phyloP scores from a whole-genome alignment of 108 stramenopile genomes.

The Pseudonitzschia delicatissima region DNA sequence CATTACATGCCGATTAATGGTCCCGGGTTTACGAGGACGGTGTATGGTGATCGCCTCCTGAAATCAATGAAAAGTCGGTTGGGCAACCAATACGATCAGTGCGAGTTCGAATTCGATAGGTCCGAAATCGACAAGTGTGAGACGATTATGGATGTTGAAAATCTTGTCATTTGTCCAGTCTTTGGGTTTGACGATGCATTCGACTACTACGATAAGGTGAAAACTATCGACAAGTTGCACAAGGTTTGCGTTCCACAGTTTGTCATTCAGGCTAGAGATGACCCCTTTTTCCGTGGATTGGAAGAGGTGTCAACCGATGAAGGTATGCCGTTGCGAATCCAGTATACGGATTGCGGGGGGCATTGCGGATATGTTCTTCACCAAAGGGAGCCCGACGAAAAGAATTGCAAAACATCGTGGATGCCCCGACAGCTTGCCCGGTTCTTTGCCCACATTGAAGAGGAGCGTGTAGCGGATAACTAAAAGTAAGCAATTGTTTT shows the following conservation, averaged over 20 bases:
- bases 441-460: slow-evolving; percentile 52
- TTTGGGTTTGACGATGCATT: slow-evolving; percentile 65
- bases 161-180: slow-evolving; percentile 61
- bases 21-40: slow-evolving; percentile 51
- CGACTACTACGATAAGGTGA: slow-evolving; percentile 76
- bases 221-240: slow-evolving; percentile 49
- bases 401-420: not conserved
- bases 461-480: too few species aligned
- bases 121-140: slow-evolving; percentile 28
- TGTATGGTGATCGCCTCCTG: slow-evolving; percentile 58
- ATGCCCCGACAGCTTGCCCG: slow-evolving; percentile 51
- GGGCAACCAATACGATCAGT: slow-evolving; percentile 22
- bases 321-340: slow-evolving; percentile 11
- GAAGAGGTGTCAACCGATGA: slow-evolving; percentile 23
- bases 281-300: slow-evolving; percentile 69
- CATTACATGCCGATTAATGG: slow-evolving; percentile 48
- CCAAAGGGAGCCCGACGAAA: slow-evolving; percentile 19
- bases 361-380: slow-evolving; percentile 56
- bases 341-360: slow-evolving; percentile 55
- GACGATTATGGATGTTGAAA: slow-evolving; percentile 75
- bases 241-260: slow-evolving; percentile 62
- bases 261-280: slow-evolving; percentile 70
- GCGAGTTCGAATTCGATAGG: slow-evolving; percentile 33
- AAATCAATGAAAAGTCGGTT: slow-evolving; percentile 42
- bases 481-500: too few species aligned